These are phyloP conservation scores for Mortierella hygrophila DNA, from an alignment of 192 early-diverging fungal genomes.

Conservation along the genomic window DNA sequence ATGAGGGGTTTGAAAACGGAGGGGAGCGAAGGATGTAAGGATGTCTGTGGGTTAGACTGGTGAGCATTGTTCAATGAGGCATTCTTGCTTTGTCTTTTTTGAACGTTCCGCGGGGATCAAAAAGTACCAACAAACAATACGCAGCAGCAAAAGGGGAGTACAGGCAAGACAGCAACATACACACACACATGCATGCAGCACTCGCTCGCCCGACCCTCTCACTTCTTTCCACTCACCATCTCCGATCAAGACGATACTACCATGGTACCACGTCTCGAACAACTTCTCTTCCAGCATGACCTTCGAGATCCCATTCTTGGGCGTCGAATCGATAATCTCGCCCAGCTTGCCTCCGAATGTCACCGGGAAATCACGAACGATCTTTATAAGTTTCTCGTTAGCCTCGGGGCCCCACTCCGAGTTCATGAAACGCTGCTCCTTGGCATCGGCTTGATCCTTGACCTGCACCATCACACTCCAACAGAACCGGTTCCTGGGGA, in stretches of 20 bases:
- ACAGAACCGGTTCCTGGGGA: neutral
- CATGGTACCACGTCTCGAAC: conserved; percentile 30
- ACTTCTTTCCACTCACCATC: conserved; percentile 8
- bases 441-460: neutral
- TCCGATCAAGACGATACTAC: conserved; percentile 11
- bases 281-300: conserved; percentile 30
- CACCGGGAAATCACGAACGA: conserved; percentile 7
- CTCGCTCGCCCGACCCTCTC: neutral
- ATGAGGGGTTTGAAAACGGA: neutral
- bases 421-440: conserved; percentile 15
- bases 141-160: too few relatives aligned
- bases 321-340: conserved; percentile 19
- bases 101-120: too few relatives aligned
- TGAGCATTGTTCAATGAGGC: neutral
- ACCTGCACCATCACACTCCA: neutral
- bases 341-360: conserved; percentile 17
- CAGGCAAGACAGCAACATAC: too few relatives aligned
- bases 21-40: too few relatives aligned
- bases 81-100: neutral
- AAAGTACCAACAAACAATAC: too few relatives aligned
- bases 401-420: conserved; percentile 18
- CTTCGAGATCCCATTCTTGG: conserved; percentile 25
- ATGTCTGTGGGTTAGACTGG: neutral
- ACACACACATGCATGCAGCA: too few relatives aligned
- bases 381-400: conserved; percentile 11